phyloP scores from a whole-genome alignment of 805 yeast genomes.

The Saccharomycopsis babjevae region DNA sequence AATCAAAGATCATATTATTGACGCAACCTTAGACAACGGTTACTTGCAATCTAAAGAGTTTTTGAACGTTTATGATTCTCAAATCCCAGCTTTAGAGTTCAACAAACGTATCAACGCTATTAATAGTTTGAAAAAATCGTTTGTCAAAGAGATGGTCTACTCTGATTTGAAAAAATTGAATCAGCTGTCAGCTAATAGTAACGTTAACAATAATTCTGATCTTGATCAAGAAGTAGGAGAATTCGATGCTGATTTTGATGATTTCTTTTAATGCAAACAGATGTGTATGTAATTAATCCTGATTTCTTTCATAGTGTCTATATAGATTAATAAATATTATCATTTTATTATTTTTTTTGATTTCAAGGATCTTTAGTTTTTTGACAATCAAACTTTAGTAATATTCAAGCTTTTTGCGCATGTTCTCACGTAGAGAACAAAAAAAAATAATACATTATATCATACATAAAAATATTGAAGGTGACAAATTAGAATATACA shows the following conservation, averaged over 20 bases:
- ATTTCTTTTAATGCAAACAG: conserved; percentile 23
- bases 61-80: conserved; percentile 77
- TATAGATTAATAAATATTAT: background rate
- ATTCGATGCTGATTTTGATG: conserved; percentile 43
- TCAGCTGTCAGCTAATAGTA: background rate
- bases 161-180: conserved; percentile 35
- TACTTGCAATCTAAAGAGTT: conserved; percentile 86
- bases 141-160: conserved; percentile 91
- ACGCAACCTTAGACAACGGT: conserved; percentile 86
- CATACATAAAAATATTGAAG: background rate
- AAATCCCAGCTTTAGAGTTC: conserved; percentile 75
- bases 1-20: conserved; percentile 94
- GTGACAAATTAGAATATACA: background rate
- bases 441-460: background rate
- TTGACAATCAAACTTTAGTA: background rate
- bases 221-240: conserved; percentile 17
- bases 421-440: background rate
- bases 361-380: background rate
- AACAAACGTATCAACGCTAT: conserved; percentile 93
- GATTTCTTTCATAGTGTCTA: background rate
- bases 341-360: background rate
- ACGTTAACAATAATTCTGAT: conserved; percentile 4
- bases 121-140: conserved; percentile 79
- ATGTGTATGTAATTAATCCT: background rate
- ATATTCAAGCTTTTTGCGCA: background rate